Evolutionary conservation across 192 early-diverging fungal genomes (phyloP), one percentile per base, ranked within the genome.

Genomic region (Pilobolus umbonatus): DNA sequence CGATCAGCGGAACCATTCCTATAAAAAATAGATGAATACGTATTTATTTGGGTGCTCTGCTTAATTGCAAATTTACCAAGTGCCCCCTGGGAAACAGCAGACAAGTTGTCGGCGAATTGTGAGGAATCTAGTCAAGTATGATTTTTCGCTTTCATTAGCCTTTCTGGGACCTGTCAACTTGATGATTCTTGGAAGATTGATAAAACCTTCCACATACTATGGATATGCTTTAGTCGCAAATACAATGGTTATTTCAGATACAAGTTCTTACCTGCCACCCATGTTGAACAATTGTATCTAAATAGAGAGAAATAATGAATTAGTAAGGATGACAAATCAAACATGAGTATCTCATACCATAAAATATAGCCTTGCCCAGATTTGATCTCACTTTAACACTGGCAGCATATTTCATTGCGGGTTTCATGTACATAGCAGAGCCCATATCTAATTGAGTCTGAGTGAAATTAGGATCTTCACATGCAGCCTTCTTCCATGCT

Each of bases 251-350:
- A 52, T 9, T 21, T 32, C 35, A 60, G 52, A 53, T 7, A 10
- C 24, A 25, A 38, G 10, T 29, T 29, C 12, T 55, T 62, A 55
- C 61, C 61, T 71, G 69, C 69, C 69, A 71, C 6, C 69, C 69
- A 29, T 71, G 69, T 28, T 71, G 57, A 55, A 71, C 58, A 49
- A 71, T 71, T 29, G 69, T 65, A 45, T 71, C 69, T 70, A 60
- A n/a, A 43, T 31, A 45, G 17, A 53, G 38, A 56, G n/a, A 39
- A 8, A 62, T 50, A 39, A 28, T n/a, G n/a, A n/a, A n/a, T 15
- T 42, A 17, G 12, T 42, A 42, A 42, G 39, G 14, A 42, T 42
- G 11, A 40, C 3, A 8, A 40, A 11, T 40, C 9, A 8, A 38
- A 12, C 15, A 38, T 38, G 9, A 38, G 15, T 38, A 38, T 44